Conservation (phyloP, 176 grass and related monocot genomes). For the Rhynchospora tenuis region DNA sequence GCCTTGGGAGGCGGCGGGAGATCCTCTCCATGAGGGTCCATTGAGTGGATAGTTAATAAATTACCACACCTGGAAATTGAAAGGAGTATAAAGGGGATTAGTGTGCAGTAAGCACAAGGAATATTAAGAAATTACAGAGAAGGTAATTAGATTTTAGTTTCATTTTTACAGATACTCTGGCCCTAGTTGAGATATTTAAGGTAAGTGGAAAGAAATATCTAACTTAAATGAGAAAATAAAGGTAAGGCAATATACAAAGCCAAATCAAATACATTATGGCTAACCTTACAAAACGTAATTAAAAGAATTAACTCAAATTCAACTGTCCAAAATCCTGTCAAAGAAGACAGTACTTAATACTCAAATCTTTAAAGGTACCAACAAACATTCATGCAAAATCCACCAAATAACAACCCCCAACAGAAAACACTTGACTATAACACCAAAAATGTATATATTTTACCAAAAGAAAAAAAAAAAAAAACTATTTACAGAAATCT, state of each 20-base stretch:
- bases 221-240: not conserved
- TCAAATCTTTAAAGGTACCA: not conserved
- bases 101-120: not conserved
- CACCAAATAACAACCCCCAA: not conserved
- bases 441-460: not conserved
- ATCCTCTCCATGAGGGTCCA: conserved; percentile 15
- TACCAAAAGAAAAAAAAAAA: not conserved
- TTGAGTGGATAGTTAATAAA: conserved; percentile 37
- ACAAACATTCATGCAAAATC: not conserved
- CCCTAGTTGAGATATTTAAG: not conserved
- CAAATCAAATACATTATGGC: not conserved
- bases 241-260: not conserved
- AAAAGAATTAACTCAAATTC: not conserved
- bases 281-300: not conserved
- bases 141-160: not conserved
- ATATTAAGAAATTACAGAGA: not conserved
- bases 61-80: not conserved
- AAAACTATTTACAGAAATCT: not conserved
- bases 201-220: not conserved
- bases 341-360: not conserved
- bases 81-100: not conserved
- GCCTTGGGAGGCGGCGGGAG: conserved; percentile 47
- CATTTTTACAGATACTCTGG: not conserved
- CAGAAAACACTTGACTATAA: not conserved
- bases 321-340: not conserved